phyloP scores from a whole-genome alignment of 2,329 filamentous ascomycete genomes.

The Decorospora gaudefroyi region DNA sequence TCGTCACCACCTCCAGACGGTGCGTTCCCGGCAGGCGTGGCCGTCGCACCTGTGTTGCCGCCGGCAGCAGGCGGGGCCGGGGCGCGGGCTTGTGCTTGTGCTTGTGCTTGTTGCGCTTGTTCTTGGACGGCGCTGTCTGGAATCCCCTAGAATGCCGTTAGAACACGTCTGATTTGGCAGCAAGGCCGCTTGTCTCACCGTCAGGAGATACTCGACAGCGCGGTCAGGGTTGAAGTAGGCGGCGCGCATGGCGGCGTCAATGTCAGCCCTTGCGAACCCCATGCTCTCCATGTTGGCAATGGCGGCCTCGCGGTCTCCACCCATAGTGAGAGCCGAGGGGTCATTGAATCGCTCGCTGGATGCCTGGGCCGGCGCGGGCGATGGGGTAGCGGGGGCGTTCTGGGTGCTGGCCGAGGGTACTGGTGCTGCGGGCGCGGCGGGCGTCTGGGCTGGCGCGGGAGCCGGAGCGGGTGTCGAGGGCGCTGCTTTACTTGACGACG shows the following conservation, averaged over 20 bases:
- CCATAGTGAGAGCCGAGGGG: conserved; percentile 82
- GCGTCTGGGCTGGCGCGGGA: conserved; percentile 53
- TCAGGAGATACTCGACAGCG: conserved; percentile 94
- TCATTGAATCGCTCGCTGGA: conserved; percentile 62
- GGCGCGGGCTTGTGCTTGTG: conserved; percentile 48
- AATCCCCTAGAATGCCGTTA: conserved; percentile 69
- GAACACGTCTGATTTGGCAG: conserved; percentile 13
- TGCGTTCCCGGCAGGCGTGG: conserved; percentile 52
- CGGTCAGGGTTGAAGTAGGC: conserved; percentile 97
- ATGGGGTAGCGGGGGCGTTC: conserved; percentile 57
- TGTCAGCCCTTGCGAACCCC: conserved; percentile 88
- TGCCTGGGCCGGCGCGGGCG: conserved; percentile 53
- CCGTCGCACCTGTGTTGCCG: conserved; percentile 13
- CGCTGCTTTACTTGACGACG: conserved; percentile 55
- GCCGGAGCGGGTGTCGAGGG: conserved; percentile 62
- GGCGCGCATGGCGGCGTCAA: conserved; percentile 92
- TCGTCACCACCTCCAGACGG: conserved; percentile 62
- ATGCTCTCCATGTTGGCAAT: conserved; percentile 95
- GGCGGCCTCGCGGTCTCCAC: conserved; percentile 77
- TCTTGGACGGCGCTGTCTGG: conserved; percentile 80
- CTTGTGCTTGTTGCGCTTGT: conserved; percentile 55
- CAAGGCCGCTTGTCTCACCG: conserved; percentile 58
- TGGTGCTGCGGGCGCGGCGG: conserved; percentile 62
- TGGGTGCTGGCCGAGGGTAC: conserved; percentile 53
- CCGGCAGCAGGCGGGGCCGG: conserved; percentile 48